phyloP scores from a whole-genome alignment of 805 yeast species.

The Kluyveromyces siamensis region DNA sequence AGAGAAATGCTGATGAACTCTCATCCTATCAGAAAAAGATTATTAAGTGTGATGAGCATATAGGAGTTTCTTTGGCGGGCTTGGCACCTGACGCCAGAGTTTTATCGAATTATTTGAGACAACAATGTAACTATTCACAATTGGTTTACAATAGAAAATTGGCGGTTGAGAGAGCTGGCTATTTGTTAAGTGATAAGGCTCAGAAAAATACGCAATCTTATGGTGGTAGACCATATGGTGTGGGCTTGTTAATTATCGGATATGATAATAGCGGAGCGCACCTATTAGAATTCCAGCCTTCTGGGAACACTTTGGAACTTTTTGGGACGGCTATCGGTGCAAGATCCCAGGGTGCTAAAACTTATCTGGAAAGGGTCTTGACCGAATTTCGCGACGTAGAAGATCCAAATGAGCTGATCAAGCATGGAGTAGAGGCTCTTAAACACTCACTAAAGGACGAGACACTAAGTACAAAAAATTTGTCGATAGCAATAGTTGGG shows the following conservation, averaged over 20 bases:
- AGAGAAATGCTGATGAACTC: constrained; percentile 93
- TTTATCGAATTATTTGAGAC: constrained; percentile 77
- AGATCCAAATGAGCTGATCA: constrained; percentile 63
- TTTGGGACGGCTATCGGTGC: constrained; percentile 96
- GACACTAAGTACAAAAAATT: constrained; percentile 73
- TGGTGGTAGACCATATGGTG: constrained; percentile 97
- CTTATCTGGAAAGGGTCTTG: constrained; percentile 82
- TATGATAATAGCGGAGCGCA: constrained; percentile 93
- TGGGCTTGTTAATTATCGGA: constrained; percentile 85
- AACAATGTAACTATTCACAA: constrained; percentile 81
- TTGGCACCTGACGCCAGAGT: constrained; percentile 98
- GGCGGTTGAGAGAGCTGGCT: constrained; percentile 73
- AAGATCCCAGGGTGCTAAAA: constrained; percentile 95
- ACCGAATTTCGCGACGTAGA: constrained; percentile 54
- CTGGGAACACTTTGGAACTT: constrained; percentile 87
- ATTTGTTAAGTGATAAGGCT: constrained; percentile 89
- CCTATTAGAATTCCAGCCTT: constrained; percentile 88
- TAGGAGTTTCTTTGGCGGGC: constrained; percentile 95
- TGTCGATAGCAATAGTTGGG: constrained; percentile 92
- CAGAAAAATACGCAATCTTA: constrained; percentile 93
- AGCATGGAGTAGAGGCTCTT: constrained; percentile 80
- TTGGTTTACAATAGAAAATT: constrained; percentile 82
- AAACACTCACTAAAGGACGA: constrained; percentile 95
- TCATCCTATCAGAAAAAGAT: constrained; percentile 95
- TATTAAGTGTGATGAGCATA: constrained; percentile 82